A percentile compares a stretch with the other conserved stretches of the same genome.
Conservation (phyloP, 2,329 filamentous ascomycete species). For the Trichoderma arundinaceum region DNA sequence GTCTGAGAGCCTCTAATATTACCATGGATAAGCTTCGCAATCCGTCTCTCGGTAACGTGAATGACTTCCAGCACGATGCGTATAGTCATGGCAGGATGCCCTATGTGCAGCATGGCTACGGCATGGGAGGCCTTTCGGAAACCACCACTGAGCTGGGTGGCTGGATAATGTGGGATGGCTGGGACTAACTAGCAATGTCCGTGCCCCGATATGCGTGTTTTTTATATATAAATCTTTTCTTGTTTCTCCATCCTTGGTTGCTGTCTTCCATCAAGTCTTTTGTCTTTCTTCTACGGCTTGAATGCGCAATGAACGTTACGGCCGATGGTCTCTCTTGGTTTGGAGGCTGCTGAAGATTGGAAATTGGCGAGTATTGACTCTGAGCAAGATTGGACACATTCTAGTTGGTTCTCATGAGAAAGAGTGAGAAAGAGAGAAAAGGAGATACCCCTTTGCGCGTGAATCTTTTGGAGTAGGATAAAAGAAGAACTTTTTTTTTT, state of each 20-base stretch:
- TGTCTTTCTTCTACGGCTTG: slow-evolving; percentile 13
- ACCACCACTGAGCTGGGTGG: slow-evolving; percentile 41
- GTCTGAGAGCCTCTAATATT: slow-evolving; percentile 51
- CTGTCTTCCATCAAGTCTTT: not conserved
- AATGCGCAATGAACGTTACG: not conserved
- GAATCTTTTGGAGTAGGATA: not conserved
- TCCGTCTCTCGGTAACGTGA: slow-evolving; percentile 28
- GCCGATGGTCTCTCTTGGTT: not conserved
- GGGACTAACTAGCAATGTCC: slow-evolving; percentile 41
- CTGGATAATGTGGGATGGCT: slow-evolving; percentile 51
- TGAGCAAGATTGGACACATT: not conserved
- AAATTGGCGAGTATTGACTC: not conserved
- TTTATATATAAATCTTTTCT: not conserved
- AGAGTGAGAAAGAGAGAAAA: not conserved
- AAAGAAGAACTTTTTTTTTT: not conserved
- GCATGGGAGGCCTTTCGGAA: slow-evolving; percentile 39
- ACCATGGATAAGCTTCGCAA: slow-evolving; percentile 47
- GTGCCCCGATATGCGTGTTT: not conserved
- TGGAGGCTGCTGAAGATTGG: not conserved
- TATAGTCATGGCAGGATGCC: slow-evolving; percentile 40
- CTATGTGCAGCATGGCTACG: slow-evolving; percentile 42
- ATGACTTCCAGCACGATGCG: slow-evolving; percentile 38
- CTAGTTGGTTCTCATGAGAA: not conserved
- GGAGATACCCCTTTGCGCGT: slow-evolving; percentile 19
- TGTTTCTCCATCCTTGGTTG: not conserved